These are phyloP conservation scores for Tolypocladium tundrense DNA, from an alignment of 2,329 filamentous ascomycete genomes.

Conservation along the genomic window DNA sequence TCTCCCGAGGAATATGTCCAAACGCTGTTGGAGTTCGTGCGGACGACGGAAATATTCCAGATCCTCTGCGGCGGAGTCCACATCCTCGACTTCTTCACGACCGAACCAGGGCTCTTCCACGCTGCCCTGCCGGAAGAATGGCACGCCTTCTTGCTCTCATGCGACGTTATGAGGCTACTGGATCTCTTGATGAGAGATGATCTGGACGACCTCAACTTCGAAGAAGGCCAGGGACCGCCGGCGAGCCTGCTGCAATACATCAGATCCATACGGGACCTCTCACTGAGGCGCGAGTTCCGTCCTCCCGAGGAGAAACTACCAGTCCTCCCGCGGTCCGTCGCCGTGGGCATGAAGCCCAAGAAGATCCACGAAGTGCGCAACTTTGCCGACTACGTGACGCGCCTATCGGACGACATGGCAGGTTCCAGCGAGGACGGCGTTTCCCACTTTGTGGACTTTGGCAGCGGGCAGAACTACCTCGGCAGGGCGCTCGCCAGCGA, in stretches of 20 bases:
- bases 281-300: slow-evolving; percentile 52
- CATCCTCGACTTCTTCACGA: slow-evolving; percentile 91
- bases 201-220: slow-evolving; percentile 30
- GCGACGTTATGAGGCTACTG: slow-evolving; percentile 65
- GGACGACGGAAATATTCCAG: slow-evolving; percentile 65
- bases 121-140: slow-evolving; percentile 68
- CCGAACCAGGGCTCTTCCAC: slow-evolving; percentile 72
- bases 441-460: slow-evolving; percentile 89
- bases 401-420: slow-evolving; percentile 47
- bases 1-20: slow-evolving; percentile 69
- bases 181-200: slow-evolving; percentile 76
- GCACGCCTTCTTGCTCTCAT: slow-evolving; percentile 64
- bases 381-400: slow-evolving; percentile 76
- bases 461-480: slow-evolving; percentile 93
- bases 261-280: slow-evolving; percentile 56
- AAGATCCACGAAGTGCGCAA: slow-evolving; percentile 90
- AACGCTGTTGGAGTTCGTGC: slow-evolving; percentile 65
- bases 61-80: slow-evolving; percentile 95
- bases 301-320: slow-evolving; percentile 34
- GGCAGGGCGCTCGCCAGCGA: slow-evolving; percentile 75
- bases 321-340: slow-evolving; percentile 58
- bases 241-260: slow-evolving; percentile 62
- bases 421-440: slow-evolving; percentile 47
- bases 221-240: slow-evolving; percentile 28
- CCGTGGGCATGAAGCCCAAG: slow-evolving; percentile 90